Base-by-base conservation (phyloP, 1,139 yeast genomes). In the Taphrina pruni region DNA sequence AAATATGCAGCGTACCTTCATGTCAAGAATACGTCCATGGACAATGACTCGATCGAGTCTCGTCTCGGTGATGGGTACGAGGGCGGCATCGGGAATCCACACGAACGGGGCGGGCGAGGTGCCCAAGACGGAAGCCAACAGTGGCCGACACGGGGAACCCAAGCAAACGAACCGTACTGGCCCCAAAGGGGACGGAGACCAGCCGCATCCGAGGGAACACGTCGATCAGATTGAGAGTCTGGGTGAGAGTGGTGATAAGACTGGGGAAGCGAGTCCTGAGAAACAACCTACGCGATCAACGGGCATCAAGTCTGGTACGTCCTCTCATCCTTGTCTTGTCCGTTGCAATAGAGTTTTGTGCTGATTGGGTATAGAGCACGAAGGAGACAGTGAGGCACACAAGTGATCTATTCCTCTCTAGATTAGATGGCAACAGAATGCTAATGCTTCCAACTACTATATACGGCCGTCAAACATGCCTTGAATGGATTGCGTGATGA, bases 401-500 rank as follows among this genome's bases (percentile, higher is more conserved):
- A 56, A 56, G 36, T 39, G 39, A 12, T 26, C 32, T 26, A 26
- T 26, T 26, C 17, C 17, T 17, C 32, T 26, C 2, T 26, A 26
- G 32, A 4, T 26, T 26, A 26, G 32, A 26, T 26, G 32, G 32
- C 32, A 26, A 26, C 2, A 26, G 32, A 26, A 26, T 26, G 32
- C 32, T 26, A 26, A 4, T 26, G 32, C 32, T 26, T 26, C 32
- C 1, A 26, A 26, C 32, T 26, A 26, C 36, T 50, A 50, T 41
- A 56, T 7, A 1, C 36, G 60, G 6, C 50, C 60, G 3, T 60
- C 56, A 9, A 35, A 7, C 56, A 66, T 17, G 84, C 81, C 71
- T 79, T 79, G 72, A 90, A 84, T 77, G 84, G 90, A 65, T 87
- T 83, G 60, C 87, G 85, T 55, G 21, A 88, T 84, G 51, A 87